Evolutionary conservation across 805 yeast genomes (phyloP).

Genomic region (Wickerhamomyces canadensis): DNA sequence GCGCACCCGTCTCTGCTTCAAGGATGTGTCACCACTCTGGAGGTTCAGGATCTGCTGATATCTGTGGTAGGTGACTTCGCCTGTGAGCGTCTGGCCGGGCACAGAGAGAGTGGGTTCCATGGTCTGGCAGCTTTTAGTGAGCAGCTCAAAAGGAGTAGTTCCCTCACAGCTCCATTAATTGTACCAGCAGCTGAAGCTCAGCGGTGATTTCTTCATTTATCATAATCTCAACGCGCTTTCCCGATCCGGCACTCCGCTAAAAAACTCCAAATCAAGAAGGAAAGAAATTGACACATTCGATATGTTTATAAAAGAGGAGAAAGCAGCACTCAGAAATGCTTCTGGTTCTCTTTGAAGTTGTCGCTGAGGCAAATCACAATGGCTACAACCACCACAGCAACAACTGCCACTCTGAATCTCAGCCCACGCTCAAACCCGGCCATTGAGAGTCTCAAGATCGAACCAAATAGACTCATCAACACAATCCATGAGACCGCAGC

Average conservation of each 20-base stretch:
- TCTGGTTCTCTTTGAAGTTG: too few relatives aligned
- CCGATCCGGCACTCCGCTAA: too few relatives aligned
- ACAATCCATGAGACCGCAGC: slow-evolving; percentile 59
- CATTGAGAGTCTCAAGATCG: slow-evolving; percentile 25
- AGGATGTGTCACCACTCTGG: background rate
- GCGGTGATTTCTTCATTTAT: too few relatives aligned
- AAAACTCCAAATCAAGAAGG: too few relatives aligned
- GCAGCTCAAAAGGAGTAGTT: too few relatives aligned
- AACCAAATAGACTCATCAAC: slow-evolving; percentile 40
- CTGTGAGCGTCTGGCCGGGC: background rate
- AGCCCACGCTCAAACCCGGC: slow-evolving; percentile 4
- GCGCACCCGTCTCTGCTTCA: slow-evolving; percentile 11
- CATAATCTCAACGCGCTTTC: slow-evolving; percentile 4
- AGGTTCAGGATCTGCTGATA: slow-evolving; percentile 20
- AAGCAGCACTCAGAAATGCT: too few relatives aligned
- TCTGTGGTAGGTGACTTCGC: slow-evolving; percentile 10
- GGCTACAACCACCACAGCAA: slow-evolving; percentile 2
- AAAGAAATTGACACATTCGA: too few relatives aligned
- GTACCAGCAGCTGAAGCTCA: too few relatives aligned
- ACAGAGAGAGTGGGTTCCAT: too few relatives aligned
- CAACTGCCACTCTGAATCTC: slow-evolving; percentile 3
- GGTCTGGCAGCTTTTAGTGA: too few relatives aligned
- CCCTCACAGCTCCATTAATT: too few relatives aligned
- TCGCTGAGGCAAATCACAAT: background rate
- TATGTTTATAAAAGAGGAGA: too few relatives aligned